Base-by-base conservation (phyloP, 2,329 filamentous ascomycete species). In the Paecilomyces sp. region DNA sequence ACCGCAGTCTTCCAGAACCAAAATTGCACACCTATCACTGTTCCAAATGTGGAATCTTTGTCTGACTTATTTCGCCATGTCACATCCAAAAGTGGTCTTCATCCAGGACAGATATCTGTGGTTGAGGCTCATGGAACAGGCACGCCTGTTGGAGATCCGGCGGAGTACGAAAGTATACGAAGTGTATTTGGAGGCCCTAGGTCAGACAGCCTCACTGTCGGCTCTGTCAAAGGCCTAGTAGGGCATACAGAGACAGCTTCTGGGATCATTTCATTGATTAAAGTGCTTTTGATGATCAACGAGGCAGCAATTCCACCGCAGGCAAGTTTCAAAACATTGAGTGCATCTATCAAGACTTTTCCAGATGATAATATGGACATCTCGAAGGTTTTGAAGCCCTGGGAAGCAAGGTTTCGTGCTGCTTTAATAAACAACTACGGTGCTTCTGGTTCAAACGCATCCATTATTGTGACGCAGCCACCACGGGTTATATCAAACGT, bases 241-340 rank as follows among this genome's bases (percentile, higher is more conserved):
- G 74, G 70, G 81, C 47, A 85, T 80, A n/a, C 82, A 79, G n/a
- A 75, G 54, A 65, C 71, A 2, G 74, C 56, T 1, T 67, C 72
- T 1, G 74, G 73, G 11, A 62, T 71, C 1, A 65, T 66, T 3
- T 63, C 70, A 0, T 74, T 89, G 2, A 77, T 85, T 67, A 89
- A 89, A 71, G 82, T 87, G 0, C 71, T 89, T 2, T 67, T 88
- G 66, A 88, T 88, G 85, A 70, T 88, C 53, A 79, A 86, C 70
- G 83, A 88, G 65, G 82, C 81, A 57, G 70, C 74, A 2, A 89
- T 90, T 34, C 85, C 86, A 0, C 85, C 84, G 0, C 87, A 91
- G 15, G 36, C 36, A 1, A 41, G 36, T 12, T 41, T 41, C 36
- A 15, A 13, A 15, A 13, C 3, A 15, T 6, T 41, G 4, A 41